Evolutionary conservation across 495 filamentous ascomycete genomes (phyloP), one percentile per base, ranked within the genome.

Genomic region (Podospora pseudocomata): DNA sequence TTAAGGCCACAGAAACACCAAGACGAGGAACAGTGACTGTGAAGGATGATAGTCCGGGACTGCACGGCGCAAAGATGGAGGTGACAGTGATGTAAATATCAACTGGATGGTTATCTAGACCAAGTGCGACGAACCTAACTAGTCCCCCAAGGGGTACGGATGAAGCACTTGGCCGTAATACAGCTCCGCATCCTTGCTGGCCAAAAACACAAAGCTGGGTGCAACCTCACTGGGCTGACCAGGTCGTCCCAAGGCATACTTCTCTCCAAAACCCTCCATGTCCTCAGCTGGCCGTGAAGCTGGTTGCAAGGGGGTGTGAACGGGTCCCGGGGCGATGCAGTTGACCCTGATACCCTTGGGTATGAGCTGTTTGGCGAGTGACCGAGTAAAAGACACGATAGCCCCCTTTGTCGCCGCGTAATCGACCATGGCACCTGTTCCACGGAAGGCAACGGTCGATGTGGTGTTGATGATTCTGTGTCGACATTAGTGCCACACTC

Each of bases 171-270:
- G 85, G 1, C 86, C 86, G 65, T 84, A 85, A 71, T 83, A 88
- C 58, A 88, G 70, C 54, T 83, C 79, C 54, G 84, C 79, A 68
- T 88, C 86, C 61, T 79, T 74, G 61, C 82, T 83, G 0, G 87
- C 87, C 67, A 89, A 70, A 70, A 90, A 90, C 1, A 90, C 83
- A 75, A 84, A 90, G 56, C 82, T 85, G 6, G 87, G 84, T 5
- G 86, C 88, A 66, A 89, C 82, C 75, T 91, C 87, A 64, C 82
- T 85, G 5, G 87, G 88, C 78, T 88, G 82, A 2, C 86, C 87
- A 3, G 86, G 80, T 19, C 85, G 77, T 4, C 83, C 83, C 30
- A 89, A 70, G 49, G 79, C 74, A 19, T 73, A 74, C 69, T 79
- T 75, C 23, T 75, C 70, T 30, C 83, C 85, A 65, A 86, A 86